These are phyloP conservation scores for Alloascoidea hylecoeti DNA, from an alignment of 805 yeast genomes.

Conservation along the genomic window DNA sequence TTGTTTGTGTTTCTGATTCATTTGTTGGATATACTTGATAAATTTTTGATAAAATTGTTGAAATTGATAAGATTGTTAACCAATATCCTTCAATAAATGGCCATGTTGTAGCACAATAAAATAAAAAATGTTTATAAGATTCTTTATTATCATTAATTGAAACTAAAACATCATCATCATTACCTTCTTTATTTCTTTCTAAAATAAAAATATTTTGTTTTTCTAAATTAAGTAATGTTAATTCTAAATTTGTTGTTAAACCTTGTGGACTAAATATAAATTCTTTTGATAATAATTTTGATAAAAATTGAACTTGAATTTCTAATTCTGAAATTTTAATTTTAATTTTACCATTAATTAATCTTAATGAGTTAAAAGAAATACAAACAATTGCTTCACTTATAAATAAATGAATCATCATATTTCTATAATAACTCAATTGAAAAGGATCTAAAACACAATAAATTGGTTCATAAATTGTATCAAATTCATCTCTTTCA, in stretches of 20 bases:
- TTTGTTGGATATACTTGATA: constrained; percentile 6
- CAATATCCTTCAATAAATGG: constrained; percentile 29
- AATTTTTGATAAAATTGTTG: constrained; percentile 15
- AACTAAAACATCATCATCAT: constrained; percentile 13
- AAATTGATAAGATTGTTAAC: constrained; percentile 21
- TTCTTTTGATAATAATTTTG: constrained; percentile 21
- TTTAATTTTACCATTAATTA: constrained; percentile 12
- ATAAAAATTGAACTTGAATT: constrained; percentile 18
- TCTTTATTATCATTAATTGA: neutral
- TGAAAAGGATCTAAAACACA: constrained; percentile 35
- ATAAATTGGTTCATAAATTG: constrained; percentile 20
- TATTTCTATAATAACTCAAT: constrained; percentile 42
- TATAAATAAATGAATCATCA: constrained; percentile 38
- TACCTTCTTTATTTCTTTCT: constrained; percentile 9
- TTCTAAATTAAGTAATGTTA: constrained; percentile 15
- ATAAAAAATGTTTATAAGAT: constrained; percentile 18
- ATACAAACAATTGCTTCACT: constrained; percentile 33
- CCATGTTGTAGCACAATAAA: constrained; percentile 26
- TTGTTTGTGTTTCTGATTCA: neutral
- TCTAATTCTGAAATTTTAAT: constrained; percentile 14
- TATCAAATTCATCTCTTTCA: neutral
- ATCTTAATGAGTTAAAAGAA: constrained; percentile 12
- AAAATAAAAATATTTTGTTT: constrained; percentile 15
- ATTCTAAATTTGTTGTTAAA: constrained; percentile 16
- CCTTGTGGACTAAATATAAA: constrained; percentile 23